Evolutionary conservation across 116 monocot species (phyloP).

Genomic region (Iris pallida): DNA sequence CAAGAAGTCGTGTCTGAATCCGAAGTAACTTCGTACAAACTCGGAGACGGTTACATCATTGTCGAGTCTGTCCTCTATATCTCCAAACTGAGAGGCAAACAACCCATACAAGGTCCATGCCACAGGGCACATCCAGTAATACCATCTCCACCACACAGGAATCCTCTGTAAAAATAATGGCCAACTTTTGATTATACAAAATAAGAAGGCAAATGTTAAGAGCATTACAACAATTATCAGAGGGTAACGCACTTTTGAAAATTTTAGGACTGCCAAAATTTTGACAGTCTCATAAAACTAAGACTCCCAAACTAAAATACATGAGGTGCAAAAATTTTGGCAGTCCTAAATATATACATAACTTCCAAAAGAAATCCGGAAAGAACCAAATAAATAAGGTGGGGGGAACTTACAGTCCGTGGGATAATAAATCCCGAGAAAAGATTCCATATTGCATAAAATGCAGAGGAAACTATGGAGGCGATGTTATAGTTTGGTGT

Average conservation of each 20-base stretch:
- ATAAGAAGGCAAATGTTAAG: too few species aligned
- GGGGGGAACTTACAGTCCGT: slow-evolving; percentile 30
- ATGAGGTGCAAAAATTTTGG: too few species aligned
- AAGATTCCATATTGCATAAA: slow-evolving; percentile 56
- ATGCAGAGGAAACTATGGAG: slow-evolving; percentile 41
- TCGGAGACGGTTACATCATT: slow-evolving; percentile 11
- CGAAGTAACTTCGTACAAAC: slow-evolving; percentile 28
- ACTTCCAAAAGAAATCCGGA: neutral
- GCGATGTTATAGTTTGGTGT: slow-evolving; percentile 58
- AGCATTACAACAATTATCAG: too few species aligned
- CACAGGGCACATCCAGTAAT: slow-evolving; percentile 17
- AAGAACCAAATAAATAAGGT: neutral
- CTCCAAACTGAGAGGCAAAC: slow-evolving; percentile 33
- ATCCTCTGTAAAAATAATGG: slow-evolving; percentile 1
- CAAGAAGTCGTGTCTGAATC: slow-evolving; percentile 26
- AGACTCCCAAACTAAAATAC: too few species aligned
- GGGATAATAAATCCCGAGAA: slow-evolving; percentile 62
- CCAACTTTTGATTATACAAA: too few species aligned
- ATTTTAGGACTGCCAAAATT: too few species aligned
- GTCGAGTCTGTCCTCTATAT: slow-evolving; percentile 20
- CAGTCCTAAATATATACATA: too few species aligned
- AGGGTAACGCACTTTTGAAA: too few species aligned
- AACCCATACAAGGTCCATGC: slow-evolving; percentile 24
- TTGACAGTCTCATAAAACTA: too few species aligned
- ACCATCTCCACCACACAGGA: slow-evolving; percentile 29